Base-by-base conservation (phyloP, 2,329 filamentous ascomycete species). In the Neofusicoccum cordaticola region DNA sequence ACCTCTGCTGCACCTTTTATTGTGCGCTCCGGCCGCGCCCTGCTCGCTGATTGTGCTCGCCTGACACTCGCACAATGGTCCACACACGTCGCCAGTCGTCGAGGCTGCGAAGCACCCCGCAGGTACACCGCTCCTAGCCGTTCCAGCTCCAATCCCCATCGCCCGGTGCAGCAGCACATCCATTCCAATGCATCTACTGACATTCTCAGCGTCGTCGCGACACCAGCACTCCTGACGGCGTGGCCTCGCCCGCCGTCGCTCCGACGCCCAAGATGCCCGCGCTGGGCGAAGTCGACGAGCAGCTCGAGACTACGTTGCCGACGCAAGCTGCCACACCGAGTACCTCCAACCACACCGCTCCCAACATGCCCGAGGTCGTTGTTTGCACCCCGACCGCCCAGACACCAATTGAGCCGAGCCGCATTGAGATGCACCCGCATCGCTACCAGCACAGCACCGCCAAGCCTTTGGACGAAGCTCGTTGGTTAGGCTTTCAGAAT, bases 381-480 rank as follows among this genome's bases (percentile, higher is more conserved):
- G 65, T 70, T 19, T 73, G 69, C 62, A 78, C 80, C 6, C 92
- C 92, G 4, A 83, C 82, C 45, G 86, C 86, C 44, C 85, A 84
- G 13, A 87, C 87, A 3, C 84, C 87, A 5, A 80, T 90, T 69
- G 90, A 90, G 79, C 90, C 92, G 27, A 82, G 89, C 53, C 84
- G 84, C 68, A 87, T 88, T 66, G 93, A 97, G 75, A 97, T 97
- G 93, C 93, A 97, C 74, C 94, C 94, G 8, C 91, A 90, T 80
- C 91, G 90, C 74, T 86, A 87, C 64, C 92, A 95, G 65, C 84
- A 86, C 62, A 89, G 84, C 68, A 93, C 90, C 22, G 90, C 88
- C 67, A 91, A 90, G 62, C 82, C 91, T 50, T 86, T 90, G 1
- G 93, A 95, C 31, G 92, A 93, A 11, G 92, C 90, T 5, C 82